Percentiles rank a stretch among this genome's conserved stretches.
These are phyloP conservation scores for Oryza coarctata DNA, from an alignment of 176 grass and related monocot genomes.

Conservation along the genomic window DNA sequence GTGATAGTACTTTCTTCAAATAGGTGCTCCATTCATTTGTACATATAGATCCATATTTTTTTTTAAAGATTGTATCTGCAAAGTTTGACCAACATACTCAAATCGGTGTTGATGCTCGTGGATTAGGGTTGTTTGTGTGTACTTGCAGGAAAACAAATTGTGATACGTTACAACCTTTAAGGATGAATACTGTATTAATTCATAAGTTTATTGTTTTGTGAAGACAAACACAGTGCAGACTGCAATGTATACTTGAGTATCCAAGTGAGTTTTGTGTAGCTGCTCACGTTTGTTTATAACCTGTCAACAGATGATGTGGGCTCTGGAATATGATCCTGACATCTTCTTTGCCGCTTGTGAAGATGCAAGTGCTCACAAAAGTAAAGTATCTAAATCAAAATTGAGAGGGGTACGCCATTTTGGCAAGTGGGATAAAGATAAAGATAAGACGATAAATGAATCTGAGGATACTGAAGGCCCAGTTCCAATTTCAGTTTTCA, in stretches of 20 bases:
- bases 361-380: conserved; percentile 71
- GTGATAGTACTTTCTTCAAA: conserved; percentile 22
- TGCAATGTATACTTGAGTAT: not conserved
- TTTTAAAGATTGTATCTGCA: not conserved
- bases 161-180: not conserved
- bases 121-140: not conserved
- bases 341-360: conserved; percentile 77
- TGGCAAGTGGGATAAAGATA: conserved; percentile 66
- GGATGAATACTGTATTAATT: not conserved
- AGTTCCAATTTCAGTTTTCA: conserved; percentile 97
- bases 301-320: conserved; percentile 96
- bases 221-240: not conserved
- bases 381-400: conserved; percentile 74
- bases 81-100: not conserved
- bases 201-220: not conserved
- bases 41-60: not conserved
- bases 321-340: conserved; percentile 94
- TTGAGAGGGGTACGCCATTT: conserved; percentile 80
- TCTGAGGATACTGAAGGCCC: conserved; percentile 61
- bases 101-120: not conserved
- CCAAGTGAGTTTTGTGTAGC: not conserved
- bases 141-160: not conserved
- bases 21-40: conserved; percentile 8
- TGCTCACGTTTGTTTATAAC: conserved; percentile 30
- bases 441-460: conserved; percentile 68